Evolutionary conservation across 2,329 filamentous ascomycete species (phyloP).

Genomic region (Eurotiales sp.): DNA sequence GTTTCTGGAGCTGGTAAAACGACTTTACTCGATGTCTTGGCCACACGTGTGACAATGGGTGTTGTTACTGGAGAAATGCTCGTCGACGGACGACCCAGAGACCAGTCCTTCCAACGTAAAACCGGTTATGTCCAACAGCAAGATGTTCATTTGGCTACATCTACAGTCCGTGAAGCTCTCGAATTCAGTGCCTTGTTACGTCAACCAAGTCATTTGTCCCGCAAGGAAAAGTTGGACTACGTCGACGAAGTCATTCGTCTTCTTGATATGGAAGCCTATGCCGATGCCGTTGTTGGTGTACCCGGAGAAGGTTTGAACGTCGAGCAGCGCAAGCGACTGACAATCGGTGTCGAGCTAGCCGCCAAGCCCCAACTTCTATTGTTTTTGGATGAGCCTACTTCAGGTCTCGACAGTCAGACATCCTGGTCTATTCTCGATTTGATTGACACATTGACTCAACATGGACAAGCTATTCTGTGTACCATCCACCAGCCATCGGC

Average conservation of each 20-base stretch:
- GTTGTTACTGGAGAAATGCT: conserved; percentile 83
- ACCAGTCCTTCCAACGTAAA: conserved; percentile 83
- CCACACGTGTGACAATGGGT: conserved; percentile 82
- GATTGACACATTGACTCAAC: conserved; percentile 82
- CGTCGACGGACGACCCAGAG: conserved; percentile 70
- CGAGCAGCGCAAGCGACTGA: conserved; percentile 70
- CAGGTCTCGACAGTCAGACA: conserved; percentile 87
- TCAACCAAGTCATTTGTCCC: conserved; percentile 70
- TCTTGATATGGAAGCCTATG: conserved; percentile 84
- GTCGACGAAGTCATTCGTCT: conserved; percentile 89
- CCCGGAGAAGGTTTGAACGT: conserved; percentile 72
- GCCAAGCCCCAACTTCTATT: conserved; percentile 86
- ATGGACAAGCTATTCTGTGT: conserved; percentile 89
- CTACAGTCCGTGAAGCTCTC: conserved; percentile 83
- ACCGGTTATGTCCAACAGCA: conserved; percentile 92
- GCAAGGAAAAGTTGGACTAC: conserved; percentile 76
- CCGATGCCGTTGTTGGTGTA: conserved; percentile 85
- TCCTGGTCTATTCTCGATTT: conserved; percentile 89
- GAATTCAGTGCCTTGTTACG: conserved; percentile 81
- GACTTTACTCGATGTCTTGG: conserved; percentile 80
- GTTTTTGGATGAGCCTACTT: conserved; percentile 93
- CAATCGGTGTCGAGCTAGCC: conserved; percentile 92
- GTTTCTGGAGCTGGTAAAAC: conserved; percentile 93
- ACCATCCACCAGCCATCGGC: conserved; percentile 97
- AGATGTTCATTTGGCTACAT: conserved; percentile 79